Evolutionary conservation across 2,329 filamentous ascomycete genomes (phyloP), one percentile per base, ranked within the genome.

Genomic region (Pseudofabraea citricarpa): DNA sequence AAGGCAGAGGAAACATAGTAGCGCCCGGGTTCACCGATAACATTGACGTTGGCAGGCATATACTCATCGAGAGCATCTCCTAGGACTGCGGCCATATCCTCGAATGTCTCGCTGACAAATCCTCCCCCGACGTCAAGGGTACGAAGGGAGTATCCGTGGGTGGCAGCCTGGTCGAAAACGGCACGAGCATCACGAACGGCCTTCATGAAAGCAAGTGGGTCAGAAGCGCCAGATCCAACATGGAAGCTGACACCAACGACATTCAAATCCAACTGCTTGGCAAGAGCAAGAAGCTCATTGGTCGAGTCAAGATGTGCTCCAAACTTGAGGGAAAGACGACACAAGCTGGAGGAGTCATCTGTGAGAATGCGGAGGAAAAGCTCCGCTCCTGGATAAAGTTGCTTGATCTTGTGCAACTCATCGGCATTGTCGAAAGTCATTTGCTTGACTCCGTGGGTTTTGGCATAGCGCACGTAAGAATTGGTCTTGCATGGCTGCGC

Each of bases 351-450:
- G 36, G 90, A 94, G 65, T 98, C 93, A 63, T 98, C 93, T 48
- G 93, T 98, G 63, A 90, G 75, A 69, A 98, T 98, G 58, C 93
- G 90, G 49, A 98, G 75, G 67, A 86, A 95, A 32, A 98, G 81
- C 71, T 96, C 88, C 21, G 93, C 93, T 37, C 81, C 81, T 2
- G 93, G 91, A 62, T 79, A 96, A 57, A 93, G 79, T 67, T 89
- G 86, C 68, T 94, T 93, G 66, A 95, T 91, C 78, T 98, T 98
- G 79, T 91, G 89, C 41, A 98, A 79, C 75, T 98, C 93, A 65
- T 98, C 93, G 64, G 86, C 81, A 59, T 98, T 98, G 77, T 98
- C 93, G 63, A 98, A 97, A 2, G 93, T 98, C 91, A 98, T 97
- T 75, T 95, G 88, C 72, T 87, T 91, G 64, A 98, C 93, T 55